Evolutionary conservation across 306 rosid species (phyloP).

Genomic region (Amphicarpaea edgeworthii): DNA sequence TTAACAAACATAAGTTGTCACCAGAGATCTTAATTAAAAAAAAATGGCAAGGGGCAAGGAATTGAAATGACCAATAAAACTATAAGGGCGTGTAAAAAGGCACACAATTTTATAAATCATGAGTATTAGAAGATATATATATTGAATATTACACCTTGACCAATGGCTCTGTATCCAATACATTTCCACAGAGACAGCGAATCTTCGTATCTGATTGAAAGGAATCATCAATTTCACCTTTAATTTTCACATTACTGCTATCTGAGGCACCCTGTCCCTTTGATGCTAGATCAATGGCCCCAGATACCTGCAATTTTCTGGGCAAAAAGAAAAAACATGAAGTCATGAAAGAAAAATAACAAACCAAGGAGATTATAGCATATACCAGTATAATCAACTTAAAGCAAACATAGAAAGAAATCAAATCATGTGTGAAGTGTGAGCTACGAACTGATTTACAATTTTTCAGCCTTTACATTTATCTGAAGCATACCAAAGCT

Average conservation of each 20-base stretch:
- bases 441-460: conserved; percentile 9
- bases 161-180: conserved; percentile 74
- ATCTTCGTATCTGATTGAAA: conserved; percentile 67
- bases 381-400: conserved; percentile 3
- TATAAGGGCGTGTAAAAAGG: no score
- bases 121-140: conserved; percentile 13
- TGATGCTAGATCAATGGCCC: conserved; percentile 83
- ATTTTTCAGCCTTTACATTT: not conserved
- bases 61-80: conserved; percentile 19
- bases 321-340: conserved; percentile 13
- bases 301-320: conserved; percentile 90
- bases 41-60: not conserved
- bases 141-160: conserved; percentile 67
- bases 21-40: conserved; percentile 13
- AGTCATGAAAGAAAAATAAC: conserved; percentile 10
- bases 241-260: conserved; percentile 73
- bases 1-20: conserved; percentile 12
- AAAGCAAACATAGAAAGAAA: conserved; percentile 10
- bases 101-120: no score
- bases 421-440: conserved; percentile 29
- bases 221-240: conserved; percentile 77
- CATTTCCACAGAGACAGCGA: conserved; percentile 90
- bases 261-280: conserved; percentile 84
- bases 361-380: conserved; percentile 23
- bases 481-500: conserved; percentile 35